A percentile compares a stretch with the other conserved stretches of the same genome.
Evolutionary conservation across 176 grass and related monocot genomes (phyloP).

Genomic region (Pharus latifolius): DNA sequence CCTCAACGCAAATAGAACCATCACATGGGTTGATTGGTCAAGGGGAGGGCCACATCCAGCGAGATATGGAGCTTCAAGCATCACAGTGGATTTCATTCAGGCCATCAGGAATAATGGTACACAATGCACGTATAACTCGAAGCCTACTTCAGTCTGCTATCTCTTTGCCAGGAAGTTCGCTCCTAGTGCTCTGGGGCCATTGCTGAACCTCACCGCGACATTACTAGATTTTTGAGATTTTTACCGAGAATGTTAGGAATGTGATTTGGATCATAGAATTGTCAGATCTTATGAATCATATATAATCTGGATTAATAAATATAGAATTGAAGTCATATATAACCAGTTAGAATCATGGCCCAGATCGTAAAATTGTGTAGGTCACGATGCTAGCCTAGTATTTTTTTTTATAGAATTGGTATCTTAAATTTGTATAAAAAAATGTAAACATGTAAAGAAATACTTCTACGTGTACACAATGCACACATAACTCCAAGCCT

Average conservation of each 20-base stretch:
- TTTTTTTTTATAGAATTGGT: too few relatives aligned
- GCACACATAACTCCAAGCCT: slow-evolving; percentile 38
- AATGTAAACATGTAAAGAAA: too few relatives aligned
- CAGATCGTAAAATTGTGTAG: too few relatives aligned
- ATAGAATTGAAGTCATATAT: too few relatives aligned
- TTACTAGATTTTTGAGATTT: slow-evolving; percentile 40
- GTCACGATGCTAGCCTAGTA: too few relatives aligned
- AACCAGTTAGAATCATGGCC: too few relatives aligned
- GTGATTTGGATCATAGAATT: too few relatives aligned
- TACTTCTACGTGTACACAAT: too few relatives aligned
- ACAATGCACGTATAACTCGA: slow-evolving; percentile 37
- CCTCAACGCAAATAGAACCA: slow-evolving; percentile 42
- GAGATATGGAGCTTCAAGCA: slow-evolving; percentile 21
- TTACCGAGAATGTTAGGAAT: too few relatives aligned
- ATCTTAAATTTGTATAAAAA: too few relatives aligned
- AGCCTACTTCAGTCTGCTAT: slow-evolving; percentile 40
- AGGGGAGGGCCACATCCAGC: slow-evolving; percentile 57
- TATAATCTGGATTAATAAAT: too few relatives aligned
- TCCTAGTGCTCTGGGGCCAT: slow-evolving; percentile 31
- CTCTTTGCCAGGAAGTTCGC: slow-evolving; percentile 61
- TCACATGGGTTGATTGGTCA: slow-evolving; percentile 69
- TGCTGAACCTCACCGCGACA: slow-evolving; percentile 41
- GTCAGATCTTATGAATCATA: too few relatives aligned
- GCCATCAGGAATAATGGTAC: slow-evolving; percentile 44
- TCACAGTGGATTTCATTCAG: slow-evolving; percentile 20